Percentiles rank a stretch among this genome's conserved stretches.
Evolutionary conservation across 176 grass and related monocot species (phyloP).

Genomic region (Cymbopogon citratus): DNA sequence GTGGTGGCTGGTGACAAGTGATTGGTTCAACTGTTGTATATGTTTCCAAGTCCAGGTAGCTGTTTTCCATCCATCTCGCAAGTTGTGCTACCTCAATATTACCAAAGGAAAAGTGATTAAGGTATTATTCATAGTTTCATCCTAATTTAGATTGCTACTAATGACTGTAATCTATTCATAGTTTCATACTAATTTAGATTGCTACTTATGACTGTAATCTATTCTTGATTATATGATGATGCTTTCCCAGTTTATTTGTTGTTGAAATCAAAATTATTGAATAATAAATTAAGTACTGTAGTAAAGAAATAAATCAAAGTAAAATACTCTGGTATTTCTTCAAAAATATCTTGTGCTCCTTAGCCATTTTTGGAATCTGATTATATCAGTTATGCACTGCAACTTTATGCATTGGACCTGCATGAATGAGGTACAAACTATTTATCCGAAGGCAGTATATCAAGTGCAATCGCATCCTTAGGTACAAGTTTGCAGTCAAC

Average conservation of each 20-base stretch:
- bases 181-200: background rate
- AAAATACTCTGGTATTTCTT: no score
- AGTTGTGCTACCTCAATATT: slow-evolving; percentile 42
- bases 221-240: background rate
- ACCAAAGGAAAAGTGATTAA: slow-evolving; percentile 45
- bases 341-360: no score
- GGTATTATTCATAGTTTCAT: slow-evolving; percentile 19
- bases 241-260: background rate
- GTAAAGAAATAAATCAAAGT: no score
- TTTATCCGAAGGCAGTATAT: background rate
- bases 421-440: no score
- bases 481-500: background rate
- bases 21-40: background rate
- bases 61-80: slow-evolving; percentile 34
- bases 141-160: background rate
- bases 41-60: slow-evolving; percentile 35
- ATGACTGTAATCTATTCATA: background rate
- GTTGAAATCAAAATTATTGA: no score
- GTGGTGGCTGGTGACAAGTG: background rate
- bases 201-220: background rate
- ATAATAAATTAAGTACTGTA: no score
- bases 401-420: background rate
- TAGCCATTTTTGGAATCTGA: no score
- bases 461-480: background rate
- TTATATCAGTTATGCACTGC: background rate